Evolutionary conservation across 2,329 filamentous ascomycete genomes (phyloP).

Genomic region (Sphaerostilbella broomeana): DNA sequence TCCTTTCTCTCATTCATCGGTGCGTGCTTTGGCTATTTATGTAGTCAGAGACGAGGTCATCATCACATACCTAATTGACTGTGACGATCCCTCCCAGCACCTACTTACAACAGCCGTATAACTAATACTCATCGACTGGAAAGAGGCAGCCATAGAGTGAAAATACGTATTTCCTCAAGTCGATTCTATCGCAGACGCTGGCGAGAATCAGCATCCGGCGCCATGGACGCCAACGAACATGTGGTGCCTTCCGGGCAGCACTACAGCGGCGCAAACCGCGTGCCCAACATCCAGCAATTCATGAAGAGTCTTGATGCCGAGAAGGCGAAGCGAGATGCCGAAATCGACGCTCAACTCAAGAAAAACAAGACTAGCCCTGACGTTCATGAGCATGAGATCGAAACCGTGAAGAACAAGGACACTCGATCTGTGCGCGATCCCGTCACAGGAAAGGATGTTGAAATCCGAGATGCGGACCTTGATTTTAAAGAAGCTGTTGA

Average conservation of each 20-base stretch:
- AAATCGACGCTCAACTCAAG: conserved; percentile 55
- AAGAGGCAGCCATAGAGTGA: no score
- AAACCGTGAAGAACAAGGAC: conserved; percentile 32
- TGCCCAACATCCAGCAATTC: conserved; percentile 84
- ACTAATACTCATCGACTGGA: no score
- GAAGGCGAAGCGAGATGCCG: conserved; percentile 67
- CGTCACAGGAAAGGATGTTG: conserved; percentile 76
- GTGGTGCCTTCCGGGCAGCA: conserved; percentile 51
- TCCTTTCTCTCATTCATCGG: background rate
- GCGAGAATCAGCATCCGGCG: background rate
- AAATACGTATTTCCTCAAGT: background rate
- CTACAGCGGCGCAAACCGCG: conserved; percentile 76
- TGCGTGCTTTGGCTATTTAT: background rate
- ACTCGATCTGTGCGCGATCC: conserved; percentile 79
- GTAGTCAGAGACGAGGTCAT: conserved; percentile 1
- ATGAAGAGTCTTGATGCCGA: conserved; percentile 70
- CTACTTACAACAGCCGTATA: background rate
- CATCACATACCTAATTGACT: background rate
- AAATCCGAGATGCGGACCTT: conserved; percentile 74
- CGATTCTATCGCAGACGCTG: background rate
- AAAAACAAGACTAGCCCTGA: conserved; percentile 30
- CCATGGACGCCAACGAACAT: conserved; percentile 35
- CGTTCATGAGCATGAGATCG: conserved; percentile 37
- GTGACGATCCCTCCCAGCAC: conserved; percentile 11
- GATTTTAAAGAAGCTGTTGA: conserved; percentile 62